phyloP scores from a whole-genome alignment of 106 monocot genomes.

The Acanthochlamys bracteata region DNA sequence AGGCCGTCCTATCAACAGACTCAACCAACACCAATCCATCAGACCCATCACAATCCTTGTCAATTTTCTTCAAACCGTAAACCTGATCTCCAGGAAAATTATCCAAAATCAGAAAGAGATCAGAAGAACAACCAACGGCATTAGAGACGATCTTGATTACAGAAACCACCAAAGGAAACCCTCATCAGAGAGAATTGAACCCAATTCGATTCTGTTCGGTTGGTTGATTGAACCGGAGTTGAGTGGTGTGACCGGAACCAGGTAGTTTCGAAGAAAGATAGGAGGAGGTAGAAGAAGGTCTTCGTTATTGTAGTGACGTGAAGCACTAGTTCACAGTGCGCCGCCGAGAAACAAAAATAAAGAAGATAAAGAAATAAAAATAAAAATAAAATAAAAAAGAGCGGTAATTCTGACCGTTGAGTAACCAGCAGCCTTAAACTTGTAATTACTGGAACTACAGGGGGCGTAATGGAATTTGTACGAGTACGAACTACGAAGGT shows the following conservation, averaged over 20 bases:
- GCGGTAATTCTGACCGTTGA: background rate
- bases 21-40: background rate
- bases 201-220: background rate
- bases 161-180: background rate
- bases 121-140: background rate
- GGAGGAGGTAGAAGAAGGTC: conserved; percentile 1
- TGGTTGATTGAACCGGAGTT: background rate
- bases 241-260: background rate
- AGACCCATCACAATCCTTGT: background rate
- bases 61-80: background rate
- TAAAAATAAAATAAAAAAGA: background rate
- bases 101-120: background rate
- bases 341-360: background rate
- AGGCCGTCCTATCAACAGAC: background rate
- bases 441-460: too few species aligned
- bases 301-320: background rate
- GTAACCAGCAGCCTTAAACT: background rate
- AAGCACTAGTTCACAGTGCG: background rate
- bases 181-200: background rate
- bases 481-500: too few species aligned
- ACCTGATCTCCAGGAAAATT: background rate
- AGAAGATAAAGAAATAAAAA: background rate
- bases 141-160: background rate
- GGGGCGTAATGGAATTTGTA: too few species aligned
- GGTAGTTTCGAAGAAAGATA: background rate